phyloP scores from a whole-genome alignment of 2,329 filamentous ascomycete genomes.

The Didymella lethalis region DNA sequence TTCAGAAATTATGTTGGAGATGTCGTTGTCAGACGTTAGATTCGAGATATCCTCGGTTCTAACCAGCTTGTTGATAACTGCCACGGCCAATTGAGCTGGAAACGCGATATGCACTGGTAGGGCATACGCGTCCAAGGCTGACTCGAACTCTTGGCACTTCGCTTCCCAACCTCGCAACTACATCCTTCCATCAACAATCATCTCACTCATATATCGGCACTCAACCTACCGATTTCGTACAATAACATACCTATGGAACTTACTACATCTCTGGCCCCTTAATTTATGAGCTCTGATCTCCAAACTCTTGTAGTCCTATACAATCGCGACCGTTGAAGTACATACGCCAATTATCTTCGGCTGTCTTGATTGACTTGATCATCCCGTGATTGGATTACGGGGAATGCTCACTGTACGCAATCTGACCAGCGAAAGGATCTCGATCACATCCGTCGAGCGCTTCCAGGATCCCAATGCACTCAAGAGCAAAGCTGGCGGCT shows the following conservation, averaged over 20 bases:
- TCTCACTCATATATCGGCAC: background rate
- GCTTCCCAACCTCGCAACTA: constrained; percentile 5
- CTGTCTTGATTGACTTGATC: background rate
- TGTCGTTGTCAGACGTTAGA: too few relatives aligned
- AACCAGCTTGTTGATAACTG: too few relatives aligned
- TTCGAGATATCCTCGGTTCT: too few relatives aligned
- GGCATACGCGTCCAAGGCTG: constrained; percentile 7
- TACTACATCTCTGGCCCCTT: background rate
- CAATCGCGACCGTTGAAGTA: background rate
- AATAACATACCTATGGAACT: background rate
- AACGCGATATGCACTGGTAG: too few relatives aligned
- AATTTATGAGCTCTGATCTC: background rate
- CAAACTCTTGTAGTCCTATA: background rate
- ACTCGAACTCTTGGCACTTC: constrained; percentile 13
- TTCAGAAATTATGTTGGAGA: background rate
- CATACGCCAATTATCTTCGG: background rate
- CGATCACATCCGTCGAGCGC: constrained; percentile 76
- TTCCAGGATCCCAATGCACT: constrained; percentile 66
- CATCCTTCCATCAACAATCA: background rate
- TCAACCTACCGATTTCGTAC: background rate
- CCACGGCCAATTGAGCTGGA: too few relatives aligned
- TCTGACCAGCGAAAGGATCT: constrained; percentile 75
- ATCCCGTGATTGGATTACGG: background rate
- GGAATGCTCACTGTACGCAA: constrained; percentile 76
- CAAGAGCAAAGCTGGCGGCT: constrained; percentile 43